Base-by-base conservation (phyloP, 108 stramenopile genomes). In the Epithemia pelagica region DNA sequence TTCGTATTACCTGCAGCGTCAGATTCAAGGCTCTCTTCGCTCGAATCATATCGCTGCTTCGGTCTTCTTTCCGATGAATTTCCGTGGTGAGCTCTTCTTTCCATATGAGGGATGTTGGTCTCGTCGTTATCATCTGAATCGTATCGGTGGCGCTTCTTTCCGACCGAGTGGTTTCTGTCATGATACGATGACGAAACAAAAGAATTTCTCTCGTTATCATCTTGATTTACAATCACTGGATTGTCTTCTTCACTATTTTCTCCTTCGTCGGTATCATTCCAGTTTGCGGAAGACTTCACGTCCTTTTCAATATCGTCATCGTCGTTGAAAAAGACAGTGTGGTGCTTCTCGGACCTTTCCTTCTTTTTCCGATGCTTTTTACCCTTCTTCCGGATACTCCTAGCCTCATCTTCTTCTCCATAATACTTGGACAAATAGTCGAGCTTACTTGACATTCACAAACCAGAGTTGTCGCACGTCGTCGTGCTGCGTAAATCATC, bases 391-490 rank as follows among this genome's bases (percentile, higher is more conserved):
- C 37, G 5, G 5, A 10, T 46, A 46, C 5, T 46, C 15, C 15
- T 46, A 15, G 5, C 15, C 15, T 46, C 37, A 10, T 15, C 37
- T 10, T 46, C 37, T 10, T 46, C 37, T 10, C 37, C 15, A 15
- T 46, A 46, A 58, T 84, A 84, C 65, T 84, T 84, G 59, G 82
- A 80, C 32, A 84, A 67, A 59, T 84, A 80, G 22, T 70, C 79
- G 20, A 84, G 67, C 67, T 84, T 84, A 58, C 21, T 58, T 23
- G 25, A 8, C 56, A 58, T 58, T 5, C 37, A n/a, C n/a, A n/a
- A n/a, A n/a, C n/a, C n/a, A n/a, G n/a, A n/a, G n/a, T n/a, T n/a
- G n/a, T n/a, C n/a, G n/a, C n/a, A n/a, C n/a, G n/a, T n/a, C n/a
- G n/a, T n/a, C n/a, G n/a, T n/a, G n/a, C n/a, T n/a, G n/a, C n/a